Base-by-base conservation (phyloP, 1,284 basidiomycete genomes). In the Tremellales sp. region DNA sequence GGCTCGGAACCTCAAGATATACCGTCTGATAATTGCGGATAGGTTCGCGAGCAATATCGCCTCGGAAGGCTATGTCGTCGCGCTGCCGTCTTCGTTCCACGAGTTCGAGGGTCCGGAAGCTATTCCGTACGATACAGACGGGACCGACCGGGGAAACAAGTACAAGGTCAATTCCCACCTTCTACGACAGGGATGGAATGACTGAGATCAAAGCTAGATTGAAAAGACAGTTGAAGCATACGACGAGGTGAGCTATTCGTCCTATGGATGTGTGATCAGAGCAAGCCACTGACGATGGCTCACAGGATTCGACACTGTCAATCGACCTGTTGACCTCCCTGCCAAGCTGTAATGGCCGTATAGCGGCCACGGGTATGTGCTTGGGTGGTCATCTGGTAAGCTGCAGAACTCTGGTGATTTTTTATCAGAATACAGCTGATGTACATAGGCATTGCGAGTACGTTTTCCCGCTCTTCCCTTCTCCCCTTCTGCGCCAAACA, bases 31-130 rank as follows among this genome's bases (percentile, higher is more conserved):
- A 18, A 21, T 35, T 10, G 32, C 36, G 43, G 25, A 44, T 49
- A 55, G 89, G 35, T 93, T 93, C 68, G 91, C 89, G 0, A 82
- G 87, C 19, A 86, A 91, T 73, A 93, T 95, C 58, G 91, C 91
- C 1, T 87, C 86, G 48, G 88, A 93, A 47, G 90, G 70, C 10
- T 72, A 64, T 36, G 57, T 71, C 21, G 65, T 69, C 13, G 69
- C 71, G 5, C 61, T 66, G 1, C 68, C 70, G 13, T 66, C 63
- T 13, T 60, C 57, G 2, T 95, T 87, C 71, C 91, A 95, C 63
- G 91, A 95, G 65, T 94, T 93, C 50, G 81, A 89, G 66, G 85
- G 86, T 0, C 85, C 88, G 0, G 87, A 89, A 43, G 73, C 90
- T 0, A 83, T 95, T 49, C 81, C 87, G 0, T 95, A 94, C 64